These are phyloP conservation scores for Corylus avellana DNA, from an alignment of 306 rosid species.

Conservation along the genomic window DNA sequence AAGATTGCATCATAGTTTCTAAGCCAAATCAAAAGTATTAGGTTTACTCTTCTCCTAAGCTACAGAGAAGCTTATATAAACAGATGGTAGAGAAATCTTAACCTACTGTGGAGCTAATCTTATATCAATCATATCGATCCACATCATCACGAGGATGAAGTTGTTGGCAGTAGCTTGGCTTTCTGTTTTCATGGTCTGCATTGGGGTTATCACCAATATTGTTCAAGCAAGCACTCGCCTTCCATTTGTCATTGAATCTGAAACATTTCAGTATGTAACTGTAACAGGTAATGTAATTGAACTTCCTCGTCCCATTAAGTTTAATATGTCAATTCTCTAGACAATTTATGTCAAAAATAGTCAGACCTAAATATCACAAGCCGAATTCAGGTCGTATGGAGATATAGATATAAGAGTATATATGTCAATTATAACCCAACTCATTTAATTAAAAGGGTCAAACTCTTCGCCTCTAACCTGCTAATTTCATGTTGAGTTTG, in stretches of 20 bases:
- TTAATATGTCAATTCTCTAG: no score
- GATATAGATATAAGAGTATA: no score
- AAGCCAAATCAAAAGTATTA: neutral
- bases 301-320: neutral
- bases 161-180: constrained; percentile 38
- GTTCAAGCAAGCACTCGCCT: constrained; percentile 52
- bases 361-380: no score
- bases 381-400: no score
- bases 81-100: constrained; percentile 16
- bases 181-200: constrained; percentile 32
- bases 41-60: constrained; percentile 31
- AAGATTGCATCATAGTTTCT: neutral
- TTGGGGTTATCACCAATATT: constrained; percentile 20
- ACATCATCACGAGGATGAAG: constrained; percentile 35
- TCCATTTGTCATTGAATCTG: constrained; percentile 29
- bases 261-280: constrained; percentile 50
- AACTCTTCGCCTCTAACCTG: no score
- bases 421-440: no score
- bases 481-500: no score
- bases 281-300: constrained; percentile 53
- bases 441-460: no score
- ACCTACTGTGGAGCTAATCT: constrained; percentile 29
- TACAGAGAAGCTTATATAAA: constrained; percentile 24
- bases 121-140: neutral
- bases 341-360: no score